A percentile compares a stretch with the other conserved stretches of the same genome.
Conservation (phyloP, 2,329 filamentous ascomycete species). For the Pseudocercospora macadamiae region DNA sequence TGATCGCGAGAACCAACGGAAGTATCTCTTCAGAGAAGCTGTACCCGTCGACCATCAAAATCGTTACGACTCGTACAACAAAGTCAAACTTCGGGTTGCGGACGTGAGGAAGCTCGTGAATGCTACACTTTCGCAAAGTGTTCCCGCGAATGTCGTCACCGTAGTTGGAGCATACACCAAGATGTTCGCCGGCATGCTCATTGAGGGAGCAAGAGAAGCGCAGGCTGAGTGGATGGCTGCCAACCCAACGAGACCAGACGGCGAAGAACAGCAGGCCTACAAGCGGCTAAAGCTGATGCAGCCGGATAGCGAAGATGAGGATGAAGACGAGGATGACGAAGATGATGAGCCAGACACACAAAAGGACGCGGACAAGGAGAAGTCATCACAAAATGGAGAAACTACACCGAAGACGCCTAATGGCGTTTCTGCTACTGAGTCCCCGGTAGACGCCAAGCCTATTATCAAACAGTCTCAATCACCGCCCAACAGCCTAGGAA, state of each 20-base stretch:
- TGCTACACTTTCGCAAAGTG: constrained; percentile 77
- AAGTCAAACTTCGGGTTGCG: constrained; percentile 68
- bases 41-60: constrained; percentile 69
- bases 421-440: background rate
- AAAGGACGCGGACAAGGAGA: constrained; percentile 4
- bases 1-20: constrained; percentile 29
- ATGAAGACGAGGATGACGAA: constrained; percentile 41
- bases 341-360: constrained; percentile 16
- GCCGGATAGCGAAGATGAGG: constrained; percentile 35
- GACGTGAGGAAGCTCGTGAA: constrained; percentile 77
- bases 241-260: constrained; percentile 54
- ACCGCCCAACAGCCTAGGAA: background rate
- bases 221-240: constrained; percentile 71
- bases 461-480: background rate
- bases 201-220: constrained; percentile 70
- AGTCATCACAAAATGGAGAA: constrained; percentile 13
- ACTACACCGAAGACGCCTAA: constrained; percentile 5
- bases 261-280: constrained; percentile 50
- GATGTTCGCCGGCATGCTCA: constrained; percentile 74
- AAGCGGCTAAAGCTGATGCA: constrained; percentile 30
- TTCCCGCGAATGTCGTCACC: constrained; percentile 71
- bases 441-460: constrained; percentile 2
- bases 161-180: constrained; percentile 78
- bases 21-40: constrained; percentile 31
- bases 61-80: constrained; percentile 71